Percentiles rank a stretch among this genome's conserved stretches.
Conservation (phyloP, 495 filamentous ascomycete species). For the Xylaria intraflava region DNA sequence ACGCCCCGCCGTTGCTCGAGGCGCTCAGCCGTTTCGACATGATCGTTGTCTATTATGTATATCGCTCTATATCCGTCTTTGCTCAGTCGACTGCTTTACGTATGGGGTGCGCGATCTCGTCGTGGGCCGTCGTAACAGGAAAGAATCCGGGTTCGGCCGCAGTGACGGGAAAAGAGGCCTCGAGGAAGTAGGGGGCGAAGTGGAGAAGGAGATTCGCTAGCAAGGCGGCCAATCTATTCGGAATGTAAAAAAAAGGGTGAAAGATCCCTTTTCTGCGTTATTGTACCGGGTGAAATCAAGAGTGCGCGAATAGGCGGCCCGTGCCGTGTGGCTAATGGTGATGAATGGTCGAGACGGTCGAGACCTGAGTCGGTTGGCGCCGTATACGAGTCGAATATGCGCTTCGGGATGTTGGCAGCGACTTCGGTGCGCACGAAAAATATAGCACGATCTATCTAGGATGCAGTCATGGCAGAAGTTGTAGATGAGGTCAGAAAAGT, state of each 20-base stretch:
- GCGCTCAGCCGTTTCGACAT: conserved; percentile 48
- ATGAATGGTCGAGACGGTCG: background rate
- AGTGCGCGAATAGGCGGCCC: background rate
- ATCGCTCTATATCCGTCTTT: background rate
- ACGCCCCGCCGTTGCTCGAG: conserved; percentile 34
- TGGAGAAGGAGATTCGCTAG: background rate
- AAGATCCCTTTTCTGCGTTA: background rate
- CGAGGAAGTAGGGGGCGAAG: background rate
- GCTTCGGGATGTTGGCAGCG: background rate
- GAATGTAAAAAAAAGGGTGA: background rate
- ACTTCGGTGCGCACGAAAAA: too few species aligned
- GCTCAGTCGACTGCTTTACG: background rate
- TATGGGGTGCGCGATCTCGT: background rate
- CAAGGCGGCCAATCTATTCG: background rate
- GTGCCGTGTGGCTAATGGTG: background rate
- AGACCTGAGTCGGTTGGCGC: background rate
- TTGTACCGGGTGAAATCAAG: background rate
- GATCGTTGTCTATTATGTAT: background rate
- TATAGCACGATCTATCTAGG: too few species aligned
- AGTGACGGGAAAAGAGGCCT: background rate
- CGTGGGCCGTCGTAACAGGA: background rate
- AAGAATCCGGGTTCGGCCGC: background rate
- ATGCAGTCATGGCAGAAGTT: too few species aligned
- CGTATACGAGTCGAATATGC: background rate
- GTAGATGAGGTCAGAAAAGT: too few species aligned